Conservation (phyloP, 345 rosid species). For the Melaleuca quinquenervia region DNA sequence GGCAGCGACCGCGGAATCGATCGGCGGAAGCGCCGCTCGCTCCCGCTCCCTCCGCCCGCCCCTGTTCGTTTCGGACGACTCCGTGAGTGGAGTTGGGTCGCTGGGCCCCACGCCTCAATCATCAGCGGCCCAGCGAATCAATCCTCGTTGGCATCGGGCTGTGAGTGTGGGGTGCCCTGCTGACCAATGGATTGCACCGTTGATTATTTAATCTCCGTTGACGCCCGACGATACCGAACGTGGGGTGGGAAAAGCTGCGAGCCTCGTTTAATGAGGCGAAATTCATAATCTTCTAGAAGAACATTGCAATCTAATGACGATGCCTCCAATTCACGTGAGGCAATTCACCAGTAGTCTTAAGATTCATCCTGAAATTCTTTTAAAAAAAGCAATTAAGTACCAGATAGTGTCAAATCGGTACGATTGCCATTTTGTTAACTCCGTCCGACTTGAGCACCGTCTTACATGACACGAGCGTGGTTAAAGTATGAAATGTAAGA, state of each 20-base stretch:
- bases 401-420: not conserved
- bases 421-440: accelerated
- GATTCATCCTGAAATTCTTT: accelerated
- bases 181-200: not conserved
- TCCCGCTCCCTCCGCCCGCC: no score
- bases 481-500: accelerated
- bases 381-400: accelerated
- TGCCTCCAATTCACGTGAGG: not conserved
- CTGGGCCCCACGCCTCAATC: not conserved
- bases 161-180: not conserved
- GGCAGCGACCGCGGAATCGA: not conserved
- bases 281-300: not conserved
- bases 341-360: accelerated
- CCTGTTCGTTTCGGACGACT: not conserved
- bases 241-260: not conserved
- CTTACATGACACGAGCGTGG: accelerated
- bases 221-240: not conserved
- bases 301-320: not conserved
- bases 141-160: not conserved
- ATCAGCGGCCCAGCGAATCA: not conserved
- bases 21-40: not conserved
- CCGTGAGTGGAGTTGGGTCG: not conserved
- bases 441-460: accelerated
- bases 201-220: not conserved
- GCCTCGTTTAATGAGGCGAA: not conserved